Evolutionary conservation across 345 rosid species (phyloP).

Genomic region (Gossypium australe): DNA sequence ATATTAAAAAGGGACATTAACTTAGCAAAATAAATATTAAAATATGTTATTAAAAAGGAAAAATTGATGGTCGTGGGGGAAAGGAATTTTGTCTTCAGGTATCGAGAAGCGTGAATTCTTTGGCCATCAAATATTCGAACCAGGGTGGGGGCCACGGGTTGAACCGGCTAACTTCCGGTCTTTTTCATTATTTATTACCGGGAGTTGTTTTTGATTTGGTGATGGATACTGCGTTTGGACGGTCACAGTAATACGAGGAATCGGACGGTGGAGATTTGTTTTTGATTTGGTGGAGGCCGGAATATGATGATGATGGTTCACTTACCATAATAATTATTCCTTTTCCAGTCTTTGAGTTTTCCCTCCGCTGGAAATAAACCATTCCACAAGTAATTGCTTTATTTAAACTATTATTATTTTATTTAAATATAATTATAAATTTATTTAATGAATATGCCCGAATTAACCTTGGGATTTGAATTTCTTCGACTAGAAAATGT

Average conservation of each 20-base stretch:
- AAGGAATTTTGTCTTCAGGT: constrained; percentile 31
- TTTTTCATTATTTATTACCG: neutral
- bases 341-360: neutral
- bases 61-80: constrained; percentile 24
- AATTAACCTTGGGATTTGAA: too few relatives aligned
- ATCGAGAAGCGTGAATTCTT: constrained; percentile 40
- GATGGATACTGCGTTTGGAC: neutral
- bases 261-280: constrained; percentile 16
- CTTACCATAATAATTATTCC: constrained; percentile 17
- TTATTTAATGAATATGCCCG: too few relatives aligned
- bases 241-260: constrained; percentile 11
- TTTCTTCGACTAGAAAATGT: too few relatives aligned
- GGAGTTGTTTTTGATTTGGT: neutral
- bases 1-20: neutral
- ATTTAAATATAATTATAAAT: neutral
- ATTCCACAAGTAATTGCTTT: constrained; percentile 4
- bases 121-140: constrained; percentile 41
- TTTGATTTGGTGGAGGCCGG: constrained; percentile 15
- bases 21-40: neutral
- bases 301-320: constrained; percentile 22
- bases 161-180: neutral
- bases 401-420: neutral
- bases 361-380: constrained; percentile 9
- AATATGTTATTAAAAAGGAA: neutral
- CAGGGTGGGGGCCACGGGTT: neutral